Evolutionary conservation across 441 rosid species (phyloP).

Genomic region (Bocquillonia castaneifolia): DNA sequence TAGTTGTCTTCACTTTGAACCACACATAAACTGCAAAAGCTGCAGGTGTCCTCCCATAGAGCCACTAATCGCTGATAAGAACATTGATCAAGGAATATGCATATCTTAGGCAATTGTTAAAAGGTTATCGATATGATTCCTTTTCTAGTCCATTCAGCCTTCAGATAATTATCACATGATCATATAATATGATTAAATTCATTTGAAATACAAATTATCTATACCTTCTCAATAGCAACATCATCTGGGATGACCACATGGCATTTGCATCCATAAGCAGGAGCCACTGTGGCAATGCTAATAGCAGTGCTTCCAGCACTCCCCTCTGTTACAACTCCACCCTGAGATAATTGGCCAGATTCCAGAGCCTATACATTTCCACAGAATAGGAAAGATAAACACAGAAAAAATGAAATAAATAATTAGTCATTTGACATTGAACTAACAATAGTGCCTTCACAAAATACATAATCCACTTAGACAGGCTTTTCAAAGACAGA

Average conservation of each 20-base stretch:
- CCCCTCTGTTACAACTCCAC: constrained; percentile 86
- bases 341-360: constrained; percentile 52
- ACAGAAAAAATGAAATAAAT: not conserved
- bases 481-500: not conserved
- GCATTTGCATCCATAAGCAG: constrained; percentile 84
- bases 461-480: not conserved
- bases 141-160: not conserved
- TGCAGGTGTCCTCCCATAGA: not conserved
- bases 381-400: not conserved
- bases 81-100: not conserved
- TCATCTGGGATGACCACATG: constrained; percentile 95
- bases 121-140: not conserved
- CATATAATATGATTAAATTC: not conserved
- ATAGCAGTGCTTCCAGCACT: constrained; percentile 98
- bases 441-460: not conserved
- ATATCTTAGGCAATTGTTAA: not conserved
- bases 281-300: constrained; percentile 91
- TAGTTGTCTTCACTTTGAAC: not conserved
- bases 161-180: not conserved
- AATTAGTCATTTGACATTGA: not conserved
- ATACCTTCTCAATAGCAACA: constrained; percentile 88
- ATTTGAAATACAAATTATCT: not conserved
- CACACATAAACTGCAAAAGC: not conserved
- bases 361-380: constrained; percentile 56
- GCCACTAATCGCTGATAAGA: not conserved